These are phyloP conservation scores for Crucihimalaya himalaica DNA, from an alignment of 345 rosid species.

Conservation along the genomic window DNA sequence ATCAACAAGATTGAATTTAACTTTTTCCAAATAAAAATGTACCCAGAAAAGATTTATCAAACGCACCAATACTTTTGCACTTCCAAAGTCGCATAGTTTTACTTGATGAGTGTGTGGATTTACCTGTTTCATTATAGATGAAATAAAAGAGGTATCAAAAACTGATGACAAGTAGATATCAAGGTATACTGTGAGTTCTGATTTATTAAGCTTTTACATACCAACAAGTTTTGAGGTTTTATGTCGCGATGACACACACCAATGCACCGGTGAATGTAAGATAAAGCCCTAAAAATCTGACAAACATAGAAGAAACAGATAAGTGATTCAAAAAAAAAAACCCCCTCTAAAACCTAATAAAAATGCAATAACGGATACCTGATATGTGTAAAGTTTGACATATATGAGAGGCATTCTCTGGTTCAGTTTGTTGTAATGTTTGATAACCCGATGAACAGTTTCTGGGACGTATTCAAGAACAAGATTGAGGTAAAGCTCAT, in stretches of 20 bases:
- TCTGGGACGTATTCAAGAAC: constrained; percentile 98
- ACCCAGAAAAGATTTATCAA: background rate
- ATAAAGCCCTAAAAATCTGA: constrained; percentile 93
- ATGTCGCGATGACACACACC: constrained; percentile 97
- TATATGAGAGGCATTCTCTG: constrained; percentile 93
- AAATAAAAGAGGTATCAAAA: background rate
- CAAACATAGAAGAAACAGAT: constrained; percentile 19
- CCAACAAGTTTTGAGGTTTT: constrained; percentile 98
- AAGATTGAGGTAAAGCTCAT: constrained; percentile 92
- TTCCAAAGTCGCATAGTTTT: constrained; percentile 96
- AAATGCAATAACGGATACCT: constrained; percentile 49
- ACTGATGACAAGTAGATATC: background rate
- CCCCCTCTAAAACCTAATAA: background rate
- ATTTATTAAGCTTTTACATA: constrained; percentile 33
- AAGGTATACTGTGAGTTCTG: background rate
- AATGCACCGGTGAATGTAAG: constrained; percentile 84
- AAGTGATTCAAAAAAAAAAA: background rate
- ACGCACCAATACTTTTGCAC: constrained; percentile 96
- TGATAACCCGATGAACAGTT: constrained; percentile 87
- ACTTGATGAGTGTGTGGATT: constrained; percentile 99
- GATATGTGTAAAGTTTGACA: constrained; percentile 89
- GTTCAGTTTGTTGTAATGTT: constrained; percentile 85
- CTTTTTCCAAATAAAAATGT: background rate
- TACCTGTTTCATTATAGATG: constrained; percentile 50
- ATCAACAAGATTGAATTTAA: constrained; percentile 4